These are phyloP conservation scores for Aspergillus sojae DNA, from an alignment of 2,329 filamentous ascomycete genomes.

Conservation along the genomic window DNA sequence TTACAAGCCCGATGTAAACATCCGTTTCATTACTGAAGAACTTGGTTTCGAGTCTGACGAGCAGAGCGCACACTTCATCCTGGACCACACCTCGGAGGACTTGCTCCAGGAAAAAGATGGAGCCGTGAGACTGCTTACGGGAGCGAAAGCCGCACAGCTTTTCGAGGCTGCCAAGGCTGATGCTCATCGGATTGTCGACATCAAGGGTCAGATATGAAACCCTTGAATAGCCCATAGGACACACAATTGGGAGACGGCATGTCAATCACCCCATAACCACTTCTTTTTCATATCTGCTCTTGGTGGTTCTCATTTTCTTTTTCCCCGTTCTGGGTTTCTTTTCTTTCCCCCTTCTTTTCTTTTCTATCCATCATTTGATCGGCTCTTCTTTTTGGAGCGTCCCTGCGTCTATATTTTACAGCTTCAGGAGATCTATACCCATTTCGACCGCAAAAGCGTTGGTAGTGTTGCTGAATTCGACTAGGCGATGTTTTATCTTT, in stretches of 20 bases:
- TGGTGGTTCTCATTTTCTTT: conserved; percentile 11
- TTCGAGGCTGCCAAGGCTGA: conserved; percentile 74
- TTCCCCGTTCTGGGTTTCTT: conserved; percentile 5
- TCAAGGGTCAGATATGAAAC: conserved; percentile 84
- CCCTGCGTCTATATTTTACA: background rate
- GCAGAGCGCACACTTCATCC: conserved; percentile 87
- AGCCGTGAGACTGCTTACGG: conserved; percentile 71
- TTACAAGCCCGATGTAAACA: conserved; percentile 86
- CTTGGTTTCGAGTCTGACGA: conserved; percentile 92
- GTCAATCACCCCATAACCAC: background rate
- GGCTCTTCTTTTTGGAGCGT: background rate
- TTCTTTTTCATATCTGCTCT: conserved; percentile 10
- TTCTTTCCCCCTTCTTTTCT: background rate
- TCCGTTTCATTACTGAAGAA: conserved; percentile 93
- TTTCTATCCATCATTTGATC: background rate
- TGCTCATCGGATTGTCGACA: conserved; percentile 87
- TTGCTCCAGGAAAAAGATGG: conserved; percentile 77
- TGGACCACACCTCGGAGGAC: conserved; percentile 74
- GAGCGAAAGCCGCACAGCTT: conserved; percentile 68
- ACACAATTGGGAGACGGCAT: conserved; percentile 4
- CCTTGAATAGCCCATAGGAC: conserved; percentile 7
- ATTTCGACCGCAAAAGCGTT: conserved; percentile 14
- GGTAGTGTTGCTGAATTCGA: conserved; percentile 2
- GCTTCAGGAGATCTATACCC: conserved; percentile 16
- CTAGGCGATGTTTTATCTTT: background rate